Evolutionary conservation across 352 stramenopile genomes (phyloP), one percentile per base, ranked within the genome.

Genomic region (Phytophthora litchii): DNA sequence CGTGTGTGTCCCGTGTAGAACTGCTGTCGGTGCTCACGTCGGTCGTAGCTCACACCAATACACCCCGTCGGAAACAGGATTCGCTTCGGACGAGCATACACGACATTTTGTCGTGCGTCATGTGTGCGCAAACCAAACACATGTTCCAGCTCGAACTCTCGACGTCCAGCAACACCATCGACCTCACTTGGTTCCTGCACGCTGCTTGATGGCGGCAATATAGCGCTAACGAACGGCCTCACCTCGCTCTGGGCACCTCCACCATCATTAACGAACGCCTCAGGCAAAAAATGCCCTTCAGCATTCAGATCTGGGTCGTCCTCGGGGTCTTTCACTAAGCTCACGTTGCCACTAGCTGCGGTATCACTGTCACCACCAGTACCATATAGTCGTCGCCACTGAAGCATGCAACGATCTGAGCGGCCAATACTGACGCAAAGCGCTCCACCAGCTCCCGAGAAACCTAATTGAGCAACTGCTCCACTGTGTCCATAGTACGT

Each of bases 41-140:
- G 78, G 36, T 94, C 82, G 67, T 94, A 94, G 25, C 80, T 79
- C 25, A 92, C 59, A 7, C 70, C 84, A 29, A 94, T 31, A 25
- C 73, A 81, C 4, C 80, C 84, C 3, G 82, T 70, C n/a, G 76
- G 70, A 47, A 70, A 89, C 10, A 94, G 25, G 1, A 94, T 70
- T 36, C 80, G 74, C 46, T 92, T 92, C 32, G 76, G 76, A 42
- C 82, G 84, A 44, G 72, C 58, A 31, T 92, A 94, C 17, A 76
- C 69, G 0, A 60, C 68, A 32, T 86, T 88, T 43, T 87, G 79
- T 20, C 84, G 76, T 2, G 78, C 72, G 36, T 93, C 84, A 53
- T 86, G 55, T 7, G 62, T 38, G 11, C 84, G 78, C 21, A 84
- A 66, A 3, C 84, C 82, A 44, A 92, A 93, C 3, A 81, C 75